Conservation (phyloP, 2,329 filamentous ascomycete genomes). For the Colletotrichum sp. region DNA sequence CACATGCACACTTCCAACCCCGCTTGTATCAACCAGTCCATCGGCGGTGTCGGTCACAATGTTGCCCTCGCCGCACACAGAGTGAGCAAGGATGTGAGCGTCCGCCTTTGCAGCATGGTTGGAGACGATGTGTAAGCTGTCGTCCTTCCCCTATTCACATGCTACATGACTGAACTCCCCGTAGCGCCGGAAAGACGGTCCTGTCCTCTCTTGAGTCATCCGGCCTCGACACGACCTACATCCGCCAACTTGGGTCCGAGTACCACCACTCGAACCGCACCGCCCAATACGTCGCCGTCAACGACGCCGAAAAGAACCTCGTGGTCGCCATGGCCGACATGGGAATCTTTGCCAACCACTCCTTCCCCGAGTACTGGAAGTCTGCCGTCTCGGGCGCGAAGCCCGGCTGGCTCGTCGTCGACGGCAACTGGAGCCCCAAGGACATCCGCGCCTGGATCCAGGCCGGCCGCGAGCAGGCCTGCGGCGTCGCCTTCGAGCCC, state of each 20-base stretch:
- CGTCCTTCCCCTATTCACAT: background rate
- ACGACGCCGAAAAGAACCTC: constrained; percentile 82
- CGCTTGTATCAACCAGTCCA: constrained; percentile 77
- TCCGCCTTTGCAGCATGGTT: constrained; percentile 80
- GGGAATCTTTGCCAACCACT: constrained; percentile 73
- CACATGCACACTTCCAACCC: constrained; percentile 84
- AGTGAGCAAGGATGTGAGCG: constrained; percentile 61
- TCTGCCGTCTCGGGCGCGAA: constrained; percentile 59
- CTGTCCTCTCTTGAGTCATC: constrained; percentile 67
- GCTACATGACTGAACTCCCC: background rate
- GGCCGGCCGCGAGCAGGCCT: constrained; percentile 60
- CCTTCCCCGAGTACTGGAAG: constrained; percentile 63
- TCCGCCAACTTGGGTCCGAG: constrained; percentile 60
- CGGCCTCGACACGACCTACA: constrained; percentile 68
- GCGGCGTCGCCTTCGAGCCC: constrained; percentile 81
- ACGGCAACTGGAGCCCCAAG: constrained; percentile 81
- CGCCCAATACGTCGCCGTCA: constrained; percentile 90
- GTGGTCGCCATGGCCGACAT: constrained; percentile 97
- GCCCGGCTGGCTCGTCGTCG: constrained; percentile 82
- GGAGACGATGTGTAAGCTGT: constrained; percentile 73
- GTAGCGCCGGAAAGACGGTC: constrained; percentile 74
- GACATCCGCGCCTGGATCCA: constrained; percentile 72
- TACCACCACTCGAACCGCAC: constrained; percentile 66
- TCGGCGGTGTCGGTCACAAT: constrained; percentile 93
- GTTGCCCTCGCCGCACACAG: constrained; percentile 84